Evolutionary conservation across 345 rosid genomes (phyloP), one percentile per base, ranked within the genome.

Genomic region (Euphorbia lathyris): DNA sequence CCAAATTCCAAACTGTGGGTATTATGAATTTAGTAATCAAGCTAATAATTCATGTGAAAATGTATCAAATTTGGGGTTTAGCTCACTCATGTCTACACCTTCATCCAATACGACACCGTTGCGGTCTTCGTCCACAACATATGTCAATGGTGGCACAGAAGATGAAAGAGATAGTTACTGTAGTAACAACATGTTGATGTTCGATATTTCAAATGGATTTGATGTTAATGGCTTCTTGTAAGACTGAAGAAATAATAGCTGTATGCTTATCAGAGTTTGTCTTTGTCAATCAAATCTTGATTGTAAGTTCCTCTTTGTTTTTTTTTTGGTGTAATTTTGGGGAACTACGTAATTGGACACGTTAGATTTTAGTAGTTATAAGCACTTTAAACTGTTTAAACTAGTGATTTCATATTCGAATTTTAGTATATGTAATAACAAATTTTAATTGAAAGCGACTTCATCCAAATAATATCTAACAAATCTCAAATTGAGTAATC

Each of bases 81-180:
- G 79, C n/a, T 80, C 91, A 3, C 64, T 86, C 65, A 67, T 83
- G 38, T 67, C 89, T 17, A 78, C 88, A n/a, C 81, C 86, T 55
- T 78, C 88, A 14, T 78, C 89, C 0, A 83, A 75, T 67, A 83
- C 87, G 17, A 83, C 84, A 72, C 86, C 86, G 12, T 63, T 89
- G 83, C 82, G 83, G 72, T 83, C 91, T n/a, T 81, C 87, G 9
- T 76, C 84, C 0, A 76, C 83, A 27, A 64, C 76, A 47, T 81
- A 76, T 78, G 77, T 82, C 76, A 83, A 79, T 47, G 77, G 81
- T 42, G 50, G 84, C 74, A 70, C 78, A 40, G 91, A 87, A 66
- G 95, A 89, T 69, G 97, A 87, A 67, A 87, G 79, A 74, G 88
- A 86, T 56, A 75, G 84, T 65, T 80, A 80, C 55, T 79, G 87